Conservation (phyloP, 805 yeast species). For the Komagataella pastoris region DNA sequence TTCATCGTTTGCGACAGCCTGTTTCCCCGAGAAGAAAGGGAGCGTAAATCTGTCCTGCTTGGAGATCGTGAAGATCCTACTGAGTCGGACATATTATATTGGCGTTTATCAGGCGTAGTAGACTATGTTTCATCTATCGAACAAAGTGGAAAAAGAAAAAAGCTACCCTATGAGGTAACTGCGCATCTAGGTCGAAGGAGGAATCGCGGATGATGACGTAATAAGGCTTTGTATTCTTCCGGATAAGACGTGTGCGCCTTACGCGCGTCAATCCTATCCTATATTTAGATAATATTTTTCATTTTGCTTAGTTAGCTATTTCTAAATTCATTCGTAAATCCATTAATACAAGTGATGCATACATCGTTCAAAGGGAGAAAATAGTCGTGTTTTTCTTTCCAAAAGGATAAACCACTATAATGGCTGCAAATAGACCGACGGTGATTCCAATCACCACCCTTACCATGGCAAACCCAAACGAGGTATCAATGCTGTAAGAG, state of each 20-base stretch:
- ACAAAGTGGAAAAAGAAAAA: background rate
- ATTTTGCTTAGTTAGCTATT: too few relatives aligned
- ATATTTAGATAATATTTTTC: background rate
- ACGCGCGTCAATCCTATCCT: background rate
- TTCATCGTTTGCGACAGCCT: background rate
- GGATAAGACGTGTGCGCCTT: background rate
- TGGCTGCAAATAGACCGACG: slow-evolving; percentile 86
- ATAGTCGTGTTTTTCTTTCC: slow-evolving; percentile 84
- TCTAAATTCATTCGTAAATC: too few relatives aligned
- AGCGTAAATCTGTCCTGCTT: background rate
- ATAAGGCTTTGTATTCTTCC: background rate
- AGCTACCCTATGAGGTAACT: background rate
- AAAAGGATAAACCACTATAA: slow-evolving; percentile 81
- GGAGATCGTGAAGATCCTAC: background rate
- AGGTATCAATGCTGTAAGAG: slow-evolving; percentile 8
- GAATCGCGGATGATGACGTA: background rate
- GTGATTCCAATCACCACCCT: slow-evolving; percentile 90
- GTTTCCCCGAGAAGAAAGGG: background rate
- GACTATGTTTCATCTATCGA: background rate
- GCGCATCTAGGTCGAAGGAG: background rate
- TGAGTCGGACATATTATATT: background rate
- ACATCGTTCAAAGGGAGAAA: slow-evolving; percentile 46
- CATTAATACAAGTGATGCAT: background rate
- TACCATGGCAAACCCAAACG: slow-evolving; percentile 79
- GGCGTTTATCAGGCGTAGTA: background rate